Evolutionary conservation across 495 filamentous ascomycete species (phyloP).

Genomic region (Pseudotulostoma volvatum): DNA sequence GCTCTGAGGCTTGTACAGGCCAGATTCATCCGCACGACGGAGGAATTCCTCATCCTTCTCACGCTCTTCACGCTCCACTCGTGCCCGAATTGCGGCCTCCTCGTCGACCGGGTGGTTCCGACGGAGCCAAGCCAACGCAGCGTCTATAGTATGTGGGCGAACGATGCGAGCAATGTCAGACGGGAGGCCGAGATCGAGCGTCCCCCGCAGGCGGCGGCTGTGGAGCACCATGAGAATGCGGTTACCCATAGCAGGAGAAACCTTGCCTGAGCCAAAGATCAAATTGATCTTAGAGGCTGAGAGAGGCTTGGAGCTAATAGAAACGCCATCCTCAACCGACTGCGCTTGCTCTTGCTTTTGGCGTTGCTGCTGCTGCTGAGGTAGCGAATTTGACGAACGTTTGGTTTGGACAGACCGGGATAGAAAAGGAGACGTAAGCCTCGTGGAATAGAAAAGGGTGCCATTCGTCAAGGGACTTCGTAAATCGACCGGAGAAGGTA

Average conservation of each 20-base stretch:
- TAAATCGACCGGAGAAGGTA: neutral
- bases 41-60: constrained; percentile 26
- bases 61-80: constrained; percentile 41
- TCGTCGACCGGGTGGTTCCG: constrained; percentile 57
- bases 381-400: constrained; percentile 6
- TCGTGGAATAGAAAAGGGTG: neutral
- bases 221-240: constrained; percentile 52
- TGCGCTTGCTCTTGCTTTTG: neutral
- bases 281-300: constrained; percentile 35
- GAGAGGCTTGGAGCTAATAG: constrained; percentile 18
- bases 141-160: constrained; percentile 18
- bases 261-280: constrained; percentile 42
- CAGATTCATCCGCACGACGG: constrained; percentile 26
- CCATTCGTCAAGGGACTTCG: neutral
- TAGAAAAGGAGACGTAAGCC: neutral
- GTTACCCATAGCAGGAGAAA: constrained; percentile 40
- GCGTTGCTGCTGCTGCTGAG: neutral
- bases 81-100: constrained; percentile 43
- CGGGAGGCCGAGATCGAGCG: constrained; percentile 40
- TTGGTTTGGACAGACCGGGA: neutral
- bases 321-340: constrained; percentile 2
- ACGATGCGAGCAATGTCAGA: constrained; percentile 26
- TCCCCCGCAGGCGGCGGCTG: constrained; percentile 56
- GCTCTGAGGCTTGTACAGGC: constrained; percentile 36
- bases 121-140: constrained; percentile 54